Conservation (phyloP, 768 basidiomycete genomes). For the Pleurotus cornucopiae region DNA sequence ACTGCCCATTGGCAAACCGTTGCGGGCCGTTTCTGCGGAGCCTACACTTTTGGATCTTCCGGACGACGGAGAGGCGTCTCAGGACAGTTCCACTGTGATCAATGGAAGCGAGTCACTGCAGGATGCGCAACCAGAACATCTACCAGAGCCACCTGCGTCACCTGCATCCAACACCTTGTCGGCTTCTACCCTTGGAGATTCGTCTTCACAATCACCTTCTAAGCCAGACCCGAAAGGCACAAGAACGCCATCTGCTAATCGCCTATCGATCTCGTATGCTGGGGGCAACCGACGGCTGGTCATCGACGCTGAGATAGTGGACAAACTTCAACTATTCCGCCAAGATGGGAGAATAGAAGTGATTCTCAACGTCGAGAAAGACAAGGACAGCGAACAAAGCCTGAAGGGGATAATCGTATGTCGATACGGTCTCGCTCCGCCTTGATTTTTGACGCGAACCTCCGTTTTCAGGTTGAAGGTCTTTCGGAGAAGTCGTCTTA, state of each 20-base stretch:
- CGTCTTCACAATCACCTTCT: slow-evolving; percentile 26
- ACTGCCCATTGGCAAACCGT: slow-evolving; percentile 22
- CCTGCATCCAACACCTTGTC: slow-evolving; percentile 49
- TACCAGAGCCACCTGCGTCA: slow-evolving; percentile 58
- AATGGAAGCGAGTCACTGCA: slow-evolving; percentile 18
- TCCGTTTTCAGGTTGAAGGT: slow-evolving; percentile 58
- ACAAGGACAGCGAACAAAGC: slow-evolving; percentile 37
- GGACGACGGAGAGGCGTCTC: slow-evolving; percentile 17
- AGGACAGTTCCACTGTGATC: slow-evolving; percentile 21
- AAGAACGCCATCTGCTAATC: slow-evolving; percentile 68
- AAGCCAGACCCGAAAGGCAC: slow-evolving; percentile 34
- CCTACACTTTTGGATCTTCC: slow-evolving; percentile 48
- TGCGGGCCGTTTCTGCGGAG: slow-evolving; percentile 43
- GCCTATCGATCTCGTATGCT: slow-evolving; percentile 94
- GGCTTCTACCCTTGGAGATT: slow-evolving; percentile 44
- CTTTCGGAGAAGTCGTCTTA: slow-evolving; percentile 71
- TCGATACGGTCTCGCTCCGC: slow-evolving; percentile 14
- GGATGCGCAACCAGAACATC: slow-evolving; percentile 36
- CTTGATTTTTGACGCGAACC: slow-evolving; percentile 8
- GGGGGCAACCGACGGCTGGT: slow-evolving; percentile 83
- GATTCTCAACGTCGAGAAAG: slow-evolving; percentile 52
- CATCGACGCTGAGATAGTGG: slow-evolving; percentile 84
- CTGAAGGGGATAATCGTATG: slow-evolving; percentile 77
- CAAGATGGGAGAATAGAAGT: slow-evolving; percentile 87
- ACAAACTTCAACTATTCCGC: slow-evolving; percentile 75